Evolutionary conservation across 805 yeast genomes (phyloP).

Genomic region (Starmerella tilneyi): DNA sequence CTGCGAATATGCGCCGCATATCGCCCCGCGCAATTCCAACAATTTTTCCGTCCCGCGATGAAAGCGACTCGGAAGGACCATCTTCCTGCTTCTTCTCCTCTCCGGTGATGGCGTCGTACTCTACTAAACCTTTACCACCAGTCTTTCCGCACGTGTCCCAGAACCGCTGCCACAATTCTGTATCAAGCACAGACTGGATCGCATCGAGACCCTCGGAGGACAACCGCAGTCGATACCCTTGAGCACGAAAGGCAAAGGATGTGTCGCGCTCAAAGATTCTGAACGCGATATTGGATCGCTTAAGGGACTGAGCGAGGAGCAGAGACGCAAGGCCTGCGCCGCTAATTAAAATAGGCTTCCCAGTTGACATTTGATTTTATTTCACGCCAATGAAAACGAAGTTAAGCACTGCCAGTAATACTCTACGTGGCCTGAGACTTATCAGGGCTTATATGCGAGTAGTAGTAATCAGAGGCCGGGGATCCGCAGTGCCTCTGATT

Average conservation of each 20-base stretch:
- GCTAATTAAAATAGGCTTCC: neutral
- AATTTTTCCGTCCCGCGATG: neutral
- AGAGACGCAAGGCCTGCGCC: neutral
- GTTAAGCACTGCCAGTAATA: too few species aligned
- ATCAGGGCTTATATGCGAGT: too few species aligned
- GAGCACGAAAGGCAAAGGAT: neutral
- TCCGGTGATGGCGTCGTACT: neutral
- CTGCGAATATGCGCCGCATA: neutral
- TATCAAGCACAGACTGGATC: neutral
- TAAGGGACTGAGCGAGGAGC: neutral
- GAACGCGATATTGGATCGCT: neutral
- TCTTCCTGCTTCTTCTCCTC: neutral
- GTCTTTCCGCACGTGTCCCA: slow-evolving; percentile 2
- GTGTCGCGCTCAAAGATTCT: neutral
- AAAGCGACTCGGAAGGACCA: neutral
- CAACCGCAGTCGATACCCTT: neutral
- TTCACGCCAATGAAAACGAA: too few species aligned
- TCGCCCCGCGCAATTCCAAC: slow-evolving; percentile 1
- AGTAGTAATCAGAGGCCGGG: too few species aligned
- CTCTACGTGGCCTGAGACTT: too few species aligned
- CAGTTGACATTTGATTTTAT: neutral
- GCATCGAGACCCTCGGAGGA: neutral
- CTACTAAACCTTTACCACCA: neutral
- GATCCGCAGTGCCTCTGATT: too few species aligned
- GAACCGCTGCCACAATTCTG: neutral